phyloP scores from a whole-genome alignment of 345 rosid species.

The Citrus inodora region DNA sequence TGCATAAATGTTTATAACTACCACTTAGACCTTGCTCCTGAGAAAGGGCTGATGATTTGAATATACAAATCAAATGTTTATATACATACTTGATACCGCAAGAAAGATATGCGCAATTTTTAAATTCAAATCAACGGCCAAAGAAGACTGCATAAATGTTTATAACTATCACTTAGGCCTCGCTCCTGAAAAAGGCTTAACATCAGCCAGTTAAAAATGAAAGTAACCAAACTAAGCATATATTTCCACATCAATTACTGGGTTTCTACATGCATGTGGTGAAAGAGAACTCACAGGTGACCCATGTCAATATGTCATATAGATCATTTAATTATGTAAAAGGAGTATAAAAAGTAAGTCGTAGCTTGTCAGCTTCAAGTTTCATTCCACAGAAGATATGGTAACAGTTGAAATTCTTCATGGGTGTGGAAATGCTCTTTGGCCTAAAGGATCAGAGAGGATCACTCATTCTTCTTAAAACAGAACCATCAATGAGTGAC shows the following conservation, averaged over 20 bases:
- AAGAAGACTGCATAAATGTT: neutral
- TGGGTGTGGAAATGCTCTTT: neutral
- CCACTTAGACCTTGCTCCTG: neutral
- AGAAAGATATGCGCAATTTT: neutral
- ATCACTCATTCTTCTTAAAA: neutral
- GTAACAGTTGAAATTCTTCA: neutral
- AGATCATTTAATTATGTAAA: neutral
- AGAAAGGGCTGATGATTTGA: neutral
- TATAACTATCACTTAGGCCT: neutral
- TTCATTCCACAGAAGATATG: neutral
- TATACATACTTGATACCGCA: neutral
- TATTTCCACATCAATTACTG: neutral
- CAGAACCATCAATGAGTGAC: neutral
- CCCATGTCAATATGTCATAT: too few species aligned
- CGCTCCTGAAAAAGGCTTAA: neutral
- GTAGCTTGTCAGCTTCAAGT: neutral
- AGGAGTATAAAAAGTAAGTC: neutral
- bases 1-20: neutral
- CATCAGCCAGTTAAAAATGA: too few species aligned
- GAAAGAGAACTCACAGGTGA: too few species aligned
- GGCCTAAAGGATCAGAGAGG: neutral
- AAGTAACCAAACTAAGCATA: neutral
- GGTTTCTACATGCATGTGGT: neutral
- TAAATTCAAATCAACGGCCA: neutral
- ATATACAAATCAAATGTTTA: too few species aligned